Evolutionary conservation across 352 stramenopile species (phyloP).

Genomic region (Blastocystis sp.): DNA sequence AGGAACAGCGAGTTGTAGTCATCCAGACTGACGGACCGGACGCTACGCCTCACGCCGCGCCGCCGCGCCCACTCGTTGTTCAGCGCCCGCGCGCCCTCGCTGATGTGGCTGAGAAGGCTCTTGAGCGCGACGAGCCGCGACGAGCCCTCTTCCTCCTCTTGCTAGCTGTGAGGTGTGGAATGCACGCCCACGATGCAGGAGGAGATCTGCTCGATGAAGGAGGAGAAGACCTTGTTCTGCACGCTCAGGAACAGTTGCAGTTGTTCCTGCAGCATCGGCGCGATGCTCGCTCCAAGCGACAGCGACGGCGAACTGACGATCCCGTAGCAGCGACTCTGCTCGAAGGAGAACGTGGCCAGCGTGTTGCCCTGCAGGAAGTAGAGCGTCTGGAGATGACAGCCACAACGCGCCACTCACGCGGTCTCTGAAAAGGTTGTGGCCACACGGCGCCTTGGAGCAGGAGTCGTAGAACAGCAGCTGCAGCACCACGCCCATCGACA

Average conservation of each 20-base stretch:
- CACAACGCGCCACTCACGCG: background rate
- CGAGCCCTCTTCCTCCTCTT: slow-evolving; percentile 62
- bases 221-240: slow-evolving; percentile 44
- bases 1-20: slow-evolving; percentile 53
- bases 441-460: background rate
- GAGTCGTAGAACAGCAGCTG: slow-evolving; percentile 54
- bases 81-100: slow-evolving; percentile 41
- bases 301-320: slow-evolving; percentile 39
- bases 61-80: slow-evolving; percentile 38
- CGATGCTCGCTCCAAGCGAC: background rate
- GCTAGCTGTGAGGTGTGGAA: background rate
- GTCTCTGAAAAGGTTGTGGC: slow-evolving; percentile 31
- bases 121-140: slow-evolving; percentile 6
- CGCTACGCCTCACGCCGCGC: background rate
- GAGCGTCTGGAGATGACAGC: background rate
- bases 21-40: slow-evolving; percentile 11
- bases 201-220: slow-evolving; percentile 48
- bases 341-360: slow-evolving; percentile 34
- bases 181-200: background rate
- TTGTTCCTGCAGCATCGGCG: background rate
- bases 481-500: slow-evolving; percentile 53
- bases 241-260: background rate
- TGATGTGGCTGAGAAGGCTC: slow-evolving; percentile 58
- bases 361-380: slow-evolving; percentile 47
- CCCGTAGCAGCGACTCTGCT: background rate